Conservation (phyloP, 495 filamentous ascomycete genomes). For the Xylaria longipes region DNA sequence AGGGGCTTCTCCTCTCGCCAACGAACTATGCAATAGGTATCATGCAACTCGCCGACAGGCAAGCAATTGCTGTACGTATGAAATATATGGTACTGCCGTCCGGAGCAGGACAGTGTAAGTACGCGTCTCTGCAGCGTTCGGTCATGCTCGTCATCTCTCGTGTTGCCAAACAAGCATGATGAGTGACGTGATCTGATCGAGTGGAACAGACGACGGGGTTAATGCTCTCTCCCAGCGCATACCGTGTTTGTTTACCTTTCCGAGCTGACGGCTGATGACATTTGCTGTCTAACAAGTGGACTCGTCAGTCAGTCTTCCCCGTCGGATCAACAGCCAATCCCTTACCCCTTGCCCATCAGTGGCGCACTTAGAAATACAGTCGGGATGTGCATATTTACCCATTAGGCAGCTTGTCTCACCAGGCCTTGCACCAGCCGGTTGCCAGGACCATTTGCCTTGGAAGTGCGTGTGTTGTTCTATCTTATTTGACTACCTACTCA, state of each 20-base stretch:
- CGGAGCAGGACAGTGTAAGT: not conserved
- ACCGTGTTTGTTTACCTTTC: slow-evolving; percentile 22
- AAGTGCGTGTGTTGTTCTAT: not conserved
- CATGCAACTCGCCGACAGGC: slow-evolving; percentile 7
- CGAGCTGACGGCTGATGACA: slow-evolving; percentile 12
- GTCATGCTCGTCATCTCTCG: slow-evolving; percentile 18
- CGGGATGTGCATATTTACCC: not conserved
- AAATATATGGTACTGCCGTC: not conserved
- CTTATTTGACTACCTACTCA: not conserved
- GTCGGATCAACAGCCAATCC: slow-evolving; percentile 1
- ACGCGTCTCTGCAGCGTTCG: slow-evolving; percentile 22
- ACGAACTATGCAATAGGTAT: not conserved
- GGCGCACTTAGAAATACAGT: slow-evolving; percentile 12
- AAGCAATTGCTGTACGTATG: not conserved
- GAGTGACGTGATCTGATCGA: slow-evolving; percentile 37
- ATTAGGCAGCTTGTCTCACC: slow-evolving; percentile 6
- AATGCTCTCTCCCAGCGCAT: not conserved
- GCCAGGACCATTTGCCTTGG: not conserved
- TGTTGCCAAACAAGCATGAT: slow-evolving; percentile 36
- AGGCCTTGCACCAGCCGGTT: not conserved
- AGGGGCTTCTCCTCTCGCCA: not conserved
- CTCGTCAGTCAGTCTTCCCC: not conserved
- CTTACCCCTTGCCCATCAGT: not conserved
- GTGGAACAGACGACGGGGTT: slow-evolving; percentile 6
- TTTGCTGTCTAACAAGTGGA: slow-evolving; percentile 17